Base-by-base conservation (phyloP, 768 basidiomycete species). In the Kwoniella sp. region DNA sequence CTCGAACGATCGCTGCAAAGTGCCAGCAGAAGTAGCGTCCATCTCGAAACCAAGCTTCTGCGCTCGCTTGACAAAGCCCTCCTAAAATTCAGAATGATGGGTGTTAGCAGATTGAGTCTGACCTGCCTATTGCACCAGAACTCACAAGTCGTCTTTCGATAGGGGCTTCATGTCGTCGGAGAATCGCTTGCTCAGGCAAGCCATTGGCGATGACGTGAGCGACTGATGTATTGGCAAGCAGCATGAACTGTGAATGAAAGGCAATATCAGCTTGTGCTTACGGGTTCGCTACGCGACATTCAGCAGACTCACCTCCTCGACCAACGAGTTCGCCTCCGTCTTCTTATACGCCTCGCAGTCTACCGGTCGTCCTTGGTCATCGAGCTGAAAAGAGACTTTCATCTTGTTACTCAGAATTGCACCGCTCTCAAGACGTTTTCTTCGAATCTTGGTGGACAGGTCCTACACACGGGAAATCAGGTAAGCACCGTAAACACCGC, bases 111-210 rank as follows among this genome's bases (percentile, higher is more conserved):
- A 88, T 64, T 91, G 5, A 24, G 10, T 55, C 2, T 37, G 56
- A 2, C 2, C 12, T 48, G 19, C 21, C 24, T 13, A 22, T 22
- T n/a, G n/a, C 40, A 24, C 21, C 33, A 53, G 29, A 5, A 49
- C 60, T 55, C 29, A 63, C 61, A 65, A 99, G 82, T 49, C 96
- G 89, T 65, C 96, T 88, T 54, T 96, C 93, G 60, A 97, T 84
- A 1, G 96, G 96, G 26, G 83, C 85, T 77, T 98, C 96, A 73
- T 98, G 94, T 60, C 96, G 89, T 65, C 96, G 89, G 48, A 99
- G 86, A 15, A 99, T 84, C n/a, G 95, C 90, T 79, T 98, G 96
- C 78, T 99, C 96, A 26, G 96, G 93, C 25, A 98, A 86, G 71
- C 92, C 87, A 24, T 93, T 88, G 37, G 95, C 95, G 71, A 96